These are phyloP conservation scores for Backusella westeae DNA, from an alignment of 192 early-diverging fungal species.

Conservation along the genomic window DNA sequence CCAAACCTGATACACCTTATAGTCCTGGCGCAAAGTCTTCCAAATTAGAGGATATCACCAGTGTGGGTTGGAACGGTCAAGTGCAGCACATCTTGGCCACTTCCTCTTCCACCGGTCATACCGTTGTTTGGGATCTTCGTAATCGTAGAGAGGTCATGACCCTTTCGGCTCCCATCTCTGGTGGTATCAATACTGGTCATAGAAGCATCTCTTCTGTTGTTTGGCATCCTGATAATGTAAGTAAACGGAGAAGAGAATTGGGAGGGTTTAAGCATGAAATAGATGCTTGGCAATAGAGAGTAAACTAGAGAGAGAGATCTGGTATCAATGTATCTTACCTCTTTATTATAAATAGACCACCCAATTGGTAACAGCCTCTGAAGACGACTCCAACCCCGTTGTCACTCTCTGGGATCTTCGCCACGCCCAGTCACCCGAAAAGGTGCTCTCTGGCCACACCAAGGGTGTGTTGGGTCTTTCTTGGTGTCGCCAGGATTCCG, in stretches of 20 bases:
- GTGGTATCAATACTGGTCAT: slow-evolving; percentile 55
- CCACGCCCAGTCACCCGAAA: slow-evolving; percentile 91
- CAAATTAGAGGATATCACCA: slow-evolving; percentile 86
- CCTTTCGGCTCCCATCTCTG: slow-evolving; percentile 48
- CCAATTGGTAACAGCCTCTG: slow-evolving; percentile 89
- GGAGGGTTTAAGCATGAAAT: too few relatives aligned
- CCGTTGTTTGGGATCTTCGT: slow-evolving; percentile 96
- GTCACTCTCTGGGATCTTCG: slow-evolving; percentile 95
- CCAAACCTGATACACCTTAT: slow-evolving; percentile 83
- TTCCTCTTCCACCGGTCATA: slow-evolving; percentile 86
- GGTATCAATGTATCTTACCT: not conserved
- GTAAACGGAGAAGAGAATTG: not conserved
- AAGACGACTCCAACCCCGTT: slow-evolving; percentile 88
- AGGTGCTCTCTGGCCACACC: slow-evolving; percentile 79
- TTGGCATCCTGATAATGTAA: slow-evolving; percentile 89
- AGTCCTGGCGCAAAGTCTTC: slow-evolving; percentile 82
- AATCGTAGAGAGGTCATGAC: slow-evolving; percentile 82
- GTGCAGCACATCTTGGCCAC: slow-evolving; percentile 92
- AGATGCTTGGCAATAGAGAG: too few relatives aligned
- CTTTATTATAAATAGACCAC: slow-evolving; percentile 59
- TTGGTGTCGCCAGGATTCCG: slow-evolving; percentile 95
- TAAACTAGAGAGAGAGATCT: too few relatives aligned
- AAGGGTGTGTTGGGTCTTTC: slow-evolving; percentile 90
- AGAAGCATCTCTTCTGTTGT: slow-evolving; percentile 78
- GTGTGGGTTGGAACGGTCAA: slow-evolving; percentile 90